These are phyloP conservation scores for Alternaria angustiovoidea DNA, from an alignment of 2,329 filamentous ascomycete species.

Conservation along the genomic window DNA sequence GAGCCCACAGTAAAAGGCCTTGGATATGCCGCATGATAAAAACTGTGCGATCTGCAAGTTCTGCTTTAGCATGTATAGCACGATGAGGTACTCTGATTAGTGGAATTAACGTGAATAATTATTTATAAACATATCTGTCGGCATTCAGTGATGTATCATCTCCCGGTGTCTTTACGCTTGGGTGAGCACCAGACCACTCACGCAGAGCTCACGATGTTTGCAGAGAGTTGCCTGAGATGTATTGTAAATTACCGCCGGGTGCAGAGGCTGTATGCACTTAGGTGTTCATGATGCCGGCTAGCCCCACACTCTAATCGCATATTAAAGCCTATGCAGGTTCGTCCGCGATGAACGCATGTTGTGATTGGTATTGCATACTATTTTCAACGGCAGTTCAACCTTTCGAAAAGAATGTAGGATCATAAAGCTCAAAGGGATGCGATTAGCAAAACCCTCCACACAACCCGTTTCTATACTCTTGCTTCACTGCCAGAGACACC, in stretches of 20 bases:
- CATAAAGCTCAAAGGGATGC: not conserved
- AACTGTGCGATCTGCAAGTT: not conserved
- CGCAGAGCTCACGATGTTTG: not conserved
- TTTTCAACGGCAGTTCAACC: not conserved
- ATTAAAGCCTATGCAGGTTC: conserved; percentile 4
- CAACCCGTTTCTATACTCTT: accelerated
- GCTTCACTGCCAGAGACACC: not conserved
- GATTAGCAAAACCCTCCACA: accelerated
- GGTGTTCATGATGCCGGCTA: not conserved
- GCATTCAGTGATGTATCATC: not conserved
- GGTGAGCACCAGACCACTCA: not conserved
- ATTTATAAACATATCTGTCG: not conserved
- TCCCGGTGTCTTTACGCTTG: not conserved
- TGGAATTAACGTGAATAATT: not conserved
- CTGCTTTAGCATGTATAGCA: not conserved
- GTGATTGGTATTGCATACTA: not conserved
- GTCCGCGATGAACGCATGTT: not conserved
- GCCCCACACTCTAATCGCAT: conserved; percentile 14
- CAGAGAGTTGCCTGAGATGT: not conserved
- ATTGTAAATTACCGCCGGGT: not conserved
- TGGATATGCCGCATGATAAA: no score
- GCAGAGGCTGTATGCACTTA: not conserved
- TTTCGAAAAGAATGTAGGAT: no score
- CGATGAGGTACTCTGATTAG: not conserved
- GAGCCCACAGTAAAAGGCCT: not conserved